Percentiles rank a stretch among this genome's conserved stretches.
Conservation (phyloP, 495 filamentous ascomycete genomes). For the Penicillium cosmopolitanum region DNA sequence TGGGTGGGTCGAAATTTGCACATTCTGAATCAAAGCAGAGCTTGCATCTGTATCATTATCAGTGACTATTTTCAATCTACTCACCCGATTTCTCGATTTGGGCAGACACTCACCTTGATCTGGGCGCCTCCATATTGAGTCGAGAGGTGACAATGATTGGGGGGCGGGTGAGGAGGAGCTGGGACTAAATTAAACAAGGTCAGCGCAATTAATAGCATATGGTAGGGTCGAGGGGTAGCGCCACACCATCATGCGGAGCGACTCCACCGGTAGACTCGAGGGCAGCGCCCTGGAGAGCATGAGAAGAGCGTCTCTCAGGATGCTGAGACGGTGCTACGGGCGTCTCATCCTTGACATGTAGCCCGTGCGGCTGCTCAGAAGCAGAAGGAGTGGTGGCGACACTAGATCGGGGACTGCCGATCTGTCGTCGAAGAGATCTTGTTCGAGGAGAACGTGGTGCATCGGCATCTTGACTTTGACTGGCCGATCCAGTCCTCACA, state of each 20-base stretch:
- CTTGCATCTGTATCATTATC: constrained; percentile 35
- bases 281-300: constrained; percentile 5
- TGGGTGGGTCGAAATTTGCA: constrained; percentile 68
- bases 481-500: constrained; percentile 49
- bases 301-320: constrained; percentile 22
- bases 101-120: constrained; percentile 53
- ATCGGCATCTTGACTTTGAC: constrained; percentile 40
- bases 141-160: constrained; percentile 26
- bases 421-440: constrained; percentile 22
- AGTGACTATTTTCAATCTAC: constrained; percentile 13
- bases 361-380: constrained; percentile 19
- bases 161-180: constrained; percentile 20
- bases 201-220: background rate
- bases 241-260: constrained; percentile 19
- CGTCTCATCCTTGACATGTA: constrained; percentile 19
- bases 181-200: background rate
- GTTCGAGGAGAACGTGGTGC: constrained; percentile 25
- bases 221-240: background rate
- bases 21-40: constrained; percentile 67
- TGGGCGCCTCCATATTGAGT: constrained; percentile 47
- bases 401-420: constrained; percentile 28
- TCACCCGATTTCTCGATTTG: background rate
- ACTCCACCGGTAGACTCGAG: constrained; percentile 7
- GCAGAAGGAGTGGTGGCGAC: constrained; percentile 24
- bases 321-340: constrained; percentile 20